Conservation (phyloP, 192 early-diverging fungal species). For the Coemansia sp. region DNA sequence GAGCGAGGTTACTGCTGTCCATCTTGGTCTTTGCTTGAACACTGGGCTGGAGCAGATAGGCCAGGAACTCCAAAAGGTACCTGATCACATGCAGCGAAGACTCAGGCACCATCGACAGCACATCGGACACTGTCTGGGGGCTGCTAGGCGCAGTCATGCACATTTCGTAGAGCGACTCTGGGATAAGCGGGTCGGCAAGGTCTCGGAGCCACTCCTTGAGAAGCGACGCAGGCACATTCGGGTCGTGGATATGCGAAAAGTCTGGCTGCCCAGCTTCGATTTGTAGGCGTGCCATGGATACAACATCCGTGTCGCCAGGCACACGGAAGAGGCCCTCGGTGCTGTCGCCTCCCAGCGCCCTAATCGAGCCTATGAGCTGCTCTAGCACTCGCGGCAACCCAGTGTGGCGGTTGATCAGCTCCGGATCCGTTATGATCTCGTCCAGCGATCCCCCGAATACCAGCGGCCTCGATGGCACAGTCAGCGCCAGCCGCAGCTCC, state of each 20-base stretch:
- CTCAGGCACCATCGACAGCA: conserved; percentile 43
- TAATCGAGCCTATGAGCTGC: conserved; percentile 72
- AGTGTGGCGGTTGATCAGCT: conserved; percentile 32
- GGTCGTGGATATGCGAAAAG: conserved; percentile 71
- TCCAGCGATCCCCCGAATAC: conserved; percentile 90
- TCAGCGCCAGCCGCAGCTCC: conserved; percentile 62
- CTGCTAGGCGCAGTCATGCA: conserved; percentile 71
- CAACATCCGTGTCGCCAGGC: conserved; percentile 85
- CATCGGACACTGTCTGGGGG: conserved; percentile 50
- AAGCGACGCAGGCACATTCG: conserved; percentile 88
- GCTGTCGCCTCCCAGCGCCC: conserved; percentile 69
- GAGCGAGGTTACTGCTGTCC: conserved; percentile 85
- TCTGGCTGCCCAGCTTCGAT: conserved; percentile 84
- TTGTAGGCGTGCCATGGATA: conserved; percentile 69
- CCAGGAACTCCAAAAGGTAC: conserved; percentile 81
- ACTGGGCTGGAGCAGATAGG: conserved; percentile 69
- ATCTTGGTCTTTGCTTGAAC: conserved; percentile 85
- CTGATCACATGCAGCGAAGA: conserved; percentile 58
- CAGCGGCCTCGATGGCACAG: conserved; percentile 79
- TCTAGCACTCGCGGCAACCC: conserved; percentile 78
- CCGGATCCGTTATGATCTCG: conserved; percentile 67
- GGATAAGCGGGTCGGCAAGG: conserved; percentile 86
- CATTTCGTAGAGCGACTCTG: conserved; percentile 68
- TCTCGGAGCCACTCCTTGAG: conserved; percentile 95
- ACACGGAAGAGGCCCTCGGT: conserved; percentile 97